Evolutionary conservation across 1,139 yeast genomes (phyloP).

Genomic region (Taiozyma sp.): DNA sequence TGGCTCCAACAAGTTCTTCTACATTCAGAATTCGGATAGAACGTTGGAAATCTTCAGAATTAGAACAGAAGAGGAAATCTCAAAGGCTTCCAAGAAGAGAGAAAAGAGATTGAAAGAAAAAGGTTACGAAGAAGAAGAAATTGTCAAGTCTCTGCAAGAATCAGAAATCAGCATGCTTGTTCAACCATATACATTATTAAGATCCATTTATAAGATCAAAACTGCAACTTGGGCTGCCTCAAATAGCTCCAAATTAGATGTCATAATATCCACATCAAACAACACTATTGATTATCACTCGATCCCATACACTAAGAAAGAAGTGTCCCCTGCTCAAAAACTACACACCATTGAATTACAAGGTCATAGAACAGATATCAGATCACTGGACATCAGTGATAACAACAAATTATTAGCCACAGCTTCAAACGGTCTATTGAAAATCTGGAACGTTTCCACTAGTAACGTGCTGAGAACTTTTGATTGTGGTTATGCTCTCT

Average conservation of each 20-base stretch:
- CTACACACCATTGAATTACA: slow-evolving; percentile 58
- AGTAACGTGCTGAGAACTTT: slow-evolving; percentile 77
- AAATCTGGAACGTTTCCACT: slow-evolving; percentile 81
- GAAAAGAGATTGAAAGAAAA: slow-evolving; percentile 74
- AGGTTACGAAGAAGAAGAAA: slow-evolving; percentile 59
- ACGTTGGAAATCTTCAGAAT: slow-evolving; percentile 78
- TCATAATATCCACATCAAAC: slow-evolving; percentile 60
- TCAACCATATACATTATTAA: slow-evolving; percentile 57
- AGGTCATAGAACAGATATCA: slow-evolving; percentile 88
- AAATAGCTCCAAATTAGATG: slow-evolving; percentile 42
- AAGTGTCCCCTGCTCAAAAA: slow-evolving; percentile 44
- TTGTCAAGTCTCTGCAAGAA: slow-evolving; percentile 44
- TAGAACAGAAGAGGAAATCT: slow-evolving; percentile 72
- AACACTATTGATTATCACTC: slow-evolving; percentile 71
- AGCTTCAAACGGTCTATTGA: slow-evolving; percentile 84
- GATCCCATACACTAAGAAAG: slow-evolving; percentile 42
- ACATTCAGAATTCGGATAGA: slow-evolving; percentile 72
- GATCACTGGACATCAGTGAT: slow-evolving; percentile 76
- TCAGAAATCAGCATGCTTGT: slow-evolving; percentile 55
- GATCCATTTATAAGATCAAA: slow-evolving; percentile 52
- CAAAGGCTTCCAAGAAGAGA: slow-evolving; percentile 73
- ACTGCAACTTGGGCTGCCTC: slow-evolving; percentile 49
- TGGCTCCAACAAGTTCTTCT: slow-evolving; percentile 46
- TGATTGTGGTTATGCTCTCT: slow-evolving; percentile 82
- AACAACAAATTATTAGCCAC: slow-evolving; percentile 81